Conservation (phyloP, 805 yeast species). For the Zygosaccharomyces kombuchaensis region DNA sequence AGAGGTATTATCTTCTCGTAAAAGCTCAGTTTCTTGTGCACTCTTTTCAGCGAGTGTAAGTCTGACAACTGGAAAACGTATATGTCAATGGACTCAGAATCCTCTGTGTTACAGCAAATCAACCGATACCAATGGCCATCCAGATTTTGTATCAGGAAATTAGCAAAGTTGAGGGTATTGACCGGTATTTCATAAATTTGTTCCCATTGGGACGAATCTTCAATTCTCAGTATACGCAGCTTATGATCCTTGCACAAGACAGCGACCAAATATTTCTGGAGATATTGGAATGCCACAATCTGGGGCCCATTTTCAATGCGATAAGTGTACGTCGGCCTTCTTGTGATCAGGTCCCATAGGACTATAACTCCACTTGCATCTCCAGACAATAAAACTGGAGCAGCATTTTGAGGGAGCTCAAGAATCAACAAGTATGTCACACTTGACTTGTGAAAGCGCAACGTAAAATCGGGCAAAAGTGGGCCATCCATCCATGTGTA, state of each 20-base stretch:
- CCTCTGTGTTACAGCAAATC: slow-evolving; percentile 30
- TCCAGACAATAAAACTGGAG: slow-evolving; percentile 24
- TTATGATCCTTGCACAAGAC: slow-evolving; percentile 27
- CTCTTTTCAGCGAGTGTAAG: slow-evolving; percentile 23
- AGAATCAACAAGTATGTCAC: slow-evolving; percentile 17
- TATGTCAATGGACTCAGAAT: slow-evolving; percentile 30
- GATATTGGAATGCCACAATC: slow-evolving; percentile 18
- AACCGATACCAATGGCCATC: slow-evolving; percentile 14
- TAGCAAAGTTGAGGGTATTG: slow-evolving; percentile 34
- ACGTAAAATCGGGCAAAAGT: slow-evolving; percentile 14
- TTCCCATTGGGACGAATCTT: slow-evolving; percentile 1
- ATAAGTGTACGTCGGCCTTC: slow-evolving; percentile 21
- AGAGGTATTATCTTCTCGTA: slow-evolving; percentile 11
- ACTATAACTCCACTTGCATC: slow-evolving; percentile 27
- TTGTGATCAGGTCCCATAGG: slow-evolving; percentile 30
- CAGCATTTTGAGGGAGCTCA: slow-evolving; percentile 1
- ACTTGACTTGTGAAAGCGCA: slow-evolving; percentile 20
- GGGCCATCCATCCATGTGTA: slow-evolving; percentile 5
- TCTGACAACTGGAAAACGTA: slow-evolving; percentile 22
- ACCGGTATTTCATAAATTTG: slow-evolving; percentile 27
- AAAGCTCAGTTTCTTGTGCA: slow-evolving; percentile 21
- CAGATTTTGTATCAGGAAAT: slow-evolving; percentile 17
- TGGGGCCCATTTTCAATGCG: slow-evolving; percentile 13
- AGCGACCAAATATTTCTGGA: slow-evolving; percentile 12
- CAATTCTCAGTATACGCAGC: slow-evolving; percentile 20